Percentiles rank a stretch among this genome's conserved stretches.
Evolutionary conservation across 2,329 filamentous ascomycete genomes (phyloP).

Genomic region (Chrysoporthe austroafricana): DNA sequence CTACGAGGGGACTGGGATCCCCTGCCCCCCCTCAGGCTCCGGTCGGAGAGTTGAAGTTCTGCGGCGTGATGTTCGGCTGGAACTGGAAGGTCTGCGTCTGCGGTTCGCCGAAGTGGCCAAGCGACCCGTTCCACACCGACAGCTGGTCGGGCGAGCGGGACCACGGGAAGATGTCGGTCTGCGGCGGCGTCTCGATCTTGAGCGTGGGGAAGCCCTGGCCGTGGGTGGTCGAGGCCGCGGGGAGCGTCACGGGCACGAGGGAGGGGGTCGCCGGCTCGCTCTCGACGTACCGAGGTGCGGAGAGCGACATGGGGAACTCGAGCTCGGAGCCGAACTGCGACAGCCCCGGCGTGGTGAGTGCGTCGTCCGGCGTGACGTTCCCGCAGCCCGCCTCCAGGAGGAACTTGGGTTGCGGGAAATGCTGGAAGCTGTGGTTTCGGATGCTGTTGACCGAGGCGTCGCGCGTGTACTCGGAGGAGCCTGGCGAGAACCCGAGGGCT

Average conservation of each 20-base stretch:
- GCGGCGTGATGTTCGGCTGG: constrained; percentile 50
- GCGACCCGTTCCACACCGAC: constrained; percentile 21
- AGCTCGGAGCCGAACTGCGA: constrained; percentile 51
- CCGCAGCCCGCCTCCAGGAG: constrained; percentile 37
- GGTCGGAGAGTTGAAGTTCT: constrained; percentile 41
- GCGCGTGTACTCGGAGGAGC: constrained; percentile 44
- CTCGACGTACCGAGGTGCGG: constrained; percentile 51
- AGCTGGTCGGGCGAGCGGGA: constrained; percentile 25
- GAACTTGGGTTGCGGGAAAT: constrained; percentile 36
- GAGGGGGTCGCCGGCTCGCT: constrained; percentile 56
- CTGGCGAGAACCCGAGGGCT: constrained; percentile 41
- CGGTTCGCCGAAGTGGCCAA: constrained; percentile 33
- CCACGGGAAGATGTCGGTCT: constrained; percentile 42
- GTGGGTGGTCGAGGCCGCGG: constrained; percentile 42
- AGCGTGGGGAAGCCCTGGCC: constrained; percentile 40
- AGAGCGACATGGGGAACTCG: constrained; percentile 44
- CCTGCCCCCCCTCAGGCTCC: background rate
- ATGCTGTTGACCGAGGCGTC: constrained; percentile 30
- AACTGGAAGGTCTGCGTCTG: constrained; percentile 51
- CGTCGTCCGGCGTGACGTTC: constrained; percentile 49
- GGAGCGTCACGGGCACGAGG: constrained; percentile 47
- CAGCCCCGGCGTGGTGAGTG: constrained; percentile 52
- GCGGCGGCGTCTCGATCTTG: constrained; percentile 57
- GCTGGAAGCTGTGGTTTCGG: constrained; percentile 26
- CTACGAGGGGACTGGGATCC: background rate